phyloP scores from a whole-genome alignment of 1,139 yeast genomes.

The Debaryomycetaceae sp. region DNA sequence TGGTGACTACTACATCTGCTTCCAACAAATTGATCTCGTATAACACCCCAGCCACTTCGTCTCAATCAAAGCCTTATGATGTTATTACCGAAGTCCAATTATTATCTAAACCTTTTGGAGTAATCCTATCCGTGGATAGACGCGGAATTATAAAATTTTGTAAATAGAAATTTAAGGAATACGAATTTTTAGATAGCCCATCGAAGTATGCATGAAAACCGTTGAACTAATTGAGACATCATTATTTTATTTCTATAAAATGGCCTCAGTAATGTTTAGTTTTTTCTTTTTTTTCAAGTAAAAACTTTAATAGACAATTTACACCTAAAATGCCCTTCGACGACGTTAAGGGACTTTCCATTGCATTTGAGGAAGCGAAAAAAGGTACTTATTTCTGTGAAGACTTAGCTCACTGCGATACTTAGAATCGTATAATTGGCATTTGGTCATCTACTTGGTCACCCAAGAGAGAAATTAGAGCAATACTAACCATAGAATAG shows the following conservation, averaged over 20 bases:
- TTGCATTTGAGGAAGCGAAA: conserved; percentile 71
- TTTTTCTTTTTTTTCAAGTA: too few species aligned
- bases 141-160: conserved; percentile 60
- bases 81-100: conserved; percentile 47
- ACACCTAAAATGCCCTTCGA: conserved; percentile 44
- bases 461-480: background rate
- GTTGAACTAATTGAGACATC: background rate
- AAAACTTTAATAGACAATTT: background rate
- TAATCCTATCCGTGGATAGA: conserved; percentile 63
- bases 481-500: conserved; percentile 22
- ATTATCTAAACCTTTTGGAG: conserved; percentile 49
- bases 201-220: background rate
- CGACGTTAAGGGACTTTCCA: conserved; percentile 61
- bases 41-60: background rate
- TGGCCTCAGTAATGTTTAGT: too few species aligned
- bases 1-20: background rate
- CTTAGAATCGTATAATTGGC: background rate
- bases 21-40: background rate
- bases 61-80: conserved; percentile 28
- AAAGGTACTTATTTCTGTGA: conserved; percentile 38
- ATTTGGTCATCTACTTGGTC: too few species aligned
- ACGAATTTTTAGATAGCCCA: background rate
- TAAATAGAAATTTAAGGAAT: conserved; percentile 22
- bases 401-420: conserved; percentile 8
- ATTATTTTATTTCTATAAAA: background rate